Evolutionary conservation across 495 filamentous ascomycete species (phyloP), one percentile per base, ranked within the genome.

Genomic region (Aspergillus cavernicola): DNA sequence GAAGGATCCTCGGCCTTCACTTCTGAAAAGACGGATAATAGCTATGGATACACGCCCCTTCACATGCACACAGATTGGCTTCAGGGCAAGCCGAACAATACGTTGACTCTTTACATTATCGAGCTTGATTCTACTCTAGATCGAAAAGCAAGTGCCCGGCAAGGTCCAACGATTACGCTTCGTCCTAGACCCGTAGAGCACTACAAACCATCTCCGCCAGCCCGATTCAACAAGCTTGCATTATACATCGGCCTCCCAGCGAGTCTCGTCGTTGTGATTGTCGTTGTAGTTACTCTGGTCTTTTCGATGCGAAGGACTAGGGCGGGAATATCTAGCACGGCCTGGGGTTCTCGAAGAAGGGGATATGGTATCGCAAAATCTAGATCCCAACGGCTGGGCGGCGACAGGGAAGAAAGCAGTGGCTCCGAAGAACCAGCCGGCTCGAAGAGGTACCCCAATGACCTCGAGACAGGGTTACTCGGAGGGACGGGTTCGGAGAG

Each of bases 21-120:
- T 8, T 74, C 72, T 4, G 61, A 56, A n/a, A 49, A 46, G 31
- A 69, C 61, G 8, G 57, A 66, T n/a, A 77, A 74, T 45, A 64
- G 60, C 26, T 66, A 64, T 52, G 72, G 70, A 44, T 70, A 69
- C 44, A 60, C 66, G 4, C 57, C 64, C 7, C 48, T 77, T 16
- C 59, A 55, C 20, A 72, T 68, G 58, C 50, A 60, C 20, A 61
- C 66, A 20, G 63, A 61, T 26, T 75, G 69, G 67, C 60, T 71
- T 31, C 68, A 73, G 52, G 66, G 59, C 11, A 59, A 62, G 40
- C 19, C 50, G 4, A 54, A 52, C 29, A 67, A 67, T 26, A 56
- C 56, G 9, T 56, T 70, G 55, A 66, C 66, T 2, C 63, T 68
- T 37, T 64, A 64, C 26, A 61, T 66, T 26, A 62, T 66, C 40